A percentile compares a stretch with the other conserved stretches of the same genome.
Evolutionary conservation across 495 filamentous ascomycete genomes (phyloP).

Genomic region (Hypoxylon fragiforme): DNA sequence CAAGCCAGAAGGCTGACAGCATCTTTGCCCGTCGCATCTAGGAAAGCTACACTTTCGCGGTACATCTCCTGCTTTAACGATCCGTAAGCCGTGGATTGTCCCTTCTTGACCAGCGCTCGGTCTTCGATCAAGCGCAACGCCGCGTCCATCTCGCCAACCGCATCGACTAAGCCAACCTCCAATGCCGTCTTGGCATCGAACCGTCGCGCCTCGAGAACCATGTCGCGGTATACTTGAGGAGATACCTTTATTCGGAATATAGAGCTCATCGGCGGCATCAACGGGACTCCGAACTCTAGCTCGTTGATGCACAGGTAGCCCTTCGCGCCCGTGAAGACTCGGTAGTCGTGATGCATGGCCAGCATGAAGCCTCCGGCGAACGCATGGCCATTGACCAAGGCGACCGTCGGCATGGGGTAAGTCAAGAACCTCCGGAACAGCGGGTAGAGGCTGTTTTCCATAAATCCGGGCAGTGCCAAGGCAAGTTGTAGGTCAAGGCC

Average conservation of each 20-base stretch:
- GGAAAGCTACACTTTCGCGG: conserved; percentile 57
- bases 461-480: conserved; percentile 53
- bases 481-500: conserved; percentile 70
- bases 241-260: conserved; percentile 72
- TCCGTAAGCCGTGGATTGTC: conserved; percentile 64
- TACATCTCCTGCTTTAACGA: conserved; percentile 75
- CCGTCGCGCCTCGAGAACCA: conserved; percentile 71
- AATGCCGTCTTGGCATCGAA: conserved; percentile 63
- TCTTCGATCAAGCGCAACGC: conserved; percentile 58
- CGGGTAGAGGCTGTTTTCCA: conserved; percentile 58
- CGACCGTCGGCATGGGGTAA: conserved; percentile 82
- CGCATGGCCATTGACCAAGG: conserved; percentile 76
- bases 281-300: conserved; percentile 72
- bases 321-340: conserved; percentile 66
- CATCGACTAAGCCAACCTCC: conserved; percentile 69
- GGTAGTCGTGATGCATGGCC: conserved; percentile 84
- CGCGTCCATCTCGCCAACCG: conserved; percentile 64
- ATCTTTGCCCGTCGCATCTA: conserved; percentile 48
- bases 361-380: conserved; percentile 81
- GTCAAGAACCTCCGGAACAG: conserved; percentile 65
- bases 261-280: conserved; percentile 70
- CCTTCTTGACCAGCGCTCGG: conserved; percentile 60
- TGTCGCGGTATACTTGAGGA: conserved; percentile 57
- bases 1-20: conserved; percentile 2
- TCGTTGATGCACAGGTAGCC: conserved; percentile 80